Percentiles rank a stretch among this genome's conserved stretches.
phyloP scores from a whole-genome alignment of 768 basidiomycete genomes.

The Pleurotus citrinopileatus region DNA sequence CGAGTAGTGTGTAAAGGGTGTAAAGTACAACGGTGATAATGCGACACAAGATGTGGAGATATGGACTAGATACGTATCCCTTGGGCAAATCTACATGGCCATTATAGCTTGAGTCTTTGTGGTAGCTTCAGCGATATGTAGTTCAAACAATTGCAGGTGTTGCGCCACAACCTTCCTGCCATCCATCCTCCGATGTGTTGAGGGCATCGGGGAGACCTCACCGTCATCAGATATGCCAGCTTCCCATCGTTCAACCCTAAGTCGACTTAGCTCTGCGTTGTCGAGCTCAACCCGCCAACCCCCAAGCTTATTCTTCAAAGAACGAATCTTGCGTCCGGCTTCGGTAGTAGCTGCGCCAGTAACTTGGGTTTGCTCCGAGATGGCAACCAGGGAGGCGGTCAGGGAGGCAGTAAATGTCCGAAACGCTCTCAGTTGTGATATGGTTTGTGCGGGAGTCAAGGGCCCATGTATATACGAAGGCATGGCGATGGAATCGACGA shows the following conservation, averaged over 20 bases:
- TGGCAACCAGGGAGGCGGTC: slow-evolving; percentile 67
- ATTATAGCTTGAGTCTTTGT: slow-evolving; percentile 79
- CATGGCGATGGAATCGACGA: slow-evolving; percentile 51
- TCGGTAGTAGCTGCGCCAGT: slow-evolving; percentile 84
- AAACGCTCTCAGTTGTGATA: slow-evolving; percentile 67
- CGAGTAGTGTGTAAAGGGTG: too few species aligned
- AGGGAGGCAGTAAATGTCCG: slow-evolving; percentile 75
- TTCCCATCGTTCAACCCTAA: slow-evolving; percentile 81
- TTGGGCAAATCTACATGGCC: slow-evolving; percentile 45
- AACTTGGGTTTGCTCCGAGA: slow-evolving; percentile 88
- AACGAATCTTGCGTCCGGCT: slow-evolving; percentile 82
- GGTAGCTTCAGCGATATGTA: slow-evolving; percentile 68
- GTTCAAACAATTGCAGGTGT: slow-evolving; percentile 73
- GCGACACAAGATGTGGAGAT: background rate
- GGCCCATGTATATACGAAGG: slow-evolving; percentile 47
- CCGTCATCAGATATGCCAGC: slow-evolving; percentile 48
- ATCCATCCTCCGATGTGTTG: slow-evolving; percentile 47
- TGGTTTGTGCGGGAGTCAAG: slow-evolving; percentile 54
- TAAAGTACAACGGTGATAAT: background rate
- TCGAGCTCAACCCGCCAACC: slow-evolving; percentile 84
- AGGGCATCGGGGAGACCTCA: slow-evolving; percentile 17
- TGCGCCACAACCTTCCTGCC: slow-evolving; percentile 75
- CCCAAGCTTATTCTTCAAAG: slow-evolving; percentile 78
- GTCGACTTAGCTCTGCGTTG: slow-evolving; percentile 76
- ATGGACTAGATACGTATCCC: background rate